phyloP scores from a whole-genome alignment of 495 filamentous ascomycete genomes.

The Penicillium dipodomyicola region DNA sequence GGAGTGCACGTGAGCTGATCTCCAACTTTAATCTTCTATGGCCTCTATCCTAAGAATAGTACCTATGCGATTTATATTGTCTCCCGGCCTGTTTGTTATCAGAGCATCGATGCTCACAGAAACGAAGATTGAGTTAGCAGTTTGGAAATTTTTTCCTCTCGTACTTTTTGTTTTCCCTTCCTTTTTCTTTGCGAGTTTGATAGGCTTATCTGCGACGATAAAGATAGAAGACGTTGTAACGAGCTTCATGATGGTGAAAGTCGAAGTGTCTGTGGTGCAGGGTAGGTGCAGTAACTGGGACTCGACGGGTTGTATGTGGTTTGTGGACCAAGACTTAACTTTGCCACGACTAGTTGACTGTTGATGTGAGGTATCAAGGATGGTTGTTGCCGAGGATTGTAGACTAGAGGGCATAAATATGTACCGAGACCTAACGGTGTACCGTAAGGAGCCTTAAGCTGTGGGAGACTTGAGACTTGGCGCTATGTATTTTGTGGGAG shows the following conservation, averaged over 20 bases:
- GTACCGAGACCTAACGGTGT: no score
- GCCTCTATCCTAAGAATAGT: not conserved
- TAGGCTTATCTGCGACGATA: not conserved
- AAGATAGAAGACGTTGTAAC: not conserved
- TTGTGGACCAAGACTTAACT: not conserved
- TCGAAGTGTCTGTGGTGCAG: not conserved
- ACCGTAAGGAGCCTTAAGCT: no score
- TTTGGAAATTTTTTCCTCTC: not conserved
- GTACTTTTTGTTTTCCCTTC: no score
- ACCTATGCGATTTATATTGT: not conserved
- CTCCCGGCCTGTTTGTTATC: not conserved
- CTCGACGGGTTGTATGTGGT: not conserved
- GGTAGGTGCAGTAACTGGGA: not conserved
- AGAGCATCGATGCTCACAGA: not conserved
- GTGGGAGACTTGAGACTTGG: no score
- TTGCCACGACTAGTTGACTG: not conserved
- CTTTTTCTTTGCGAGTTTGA: not conserved
- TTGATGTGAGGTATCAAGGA: no score
- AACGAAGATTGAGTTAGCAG: not conserved
- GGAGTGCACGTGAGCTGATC: conserved; percentile 2
- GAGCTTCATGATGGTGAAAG: not conserved
- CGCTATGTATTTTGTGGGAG: no score
- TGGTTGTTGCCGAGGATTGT: no score
- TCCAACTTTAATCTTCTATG: not conserved
- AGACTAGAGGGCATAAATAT: no score